Evolutionary conservation across 345 rosid species (phyloP).

Genomic region (Melaleuca alternifolia): DNA sequence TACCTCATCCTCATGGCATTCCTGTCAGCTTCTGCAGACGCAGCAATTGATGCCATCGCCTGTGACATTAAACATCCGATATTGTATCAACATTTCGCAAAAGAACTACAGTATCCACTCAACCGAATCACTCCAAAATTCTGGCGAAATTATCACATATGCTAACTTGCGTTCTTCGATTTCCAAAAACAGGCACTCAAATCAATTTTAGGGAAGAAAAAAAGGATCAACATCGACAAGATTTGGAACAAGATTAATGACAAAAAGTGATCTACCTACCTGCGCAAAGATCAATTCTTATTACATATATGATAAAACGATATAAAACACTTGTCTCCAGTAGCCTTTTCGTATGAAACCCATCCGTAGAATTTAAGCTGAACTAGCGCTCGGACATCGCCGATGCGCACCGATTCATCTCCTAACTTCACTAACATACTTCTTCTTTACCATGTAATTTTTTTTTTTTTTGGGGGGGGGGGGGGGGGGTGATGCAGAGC

Average conservation of each 20-base stretch:
- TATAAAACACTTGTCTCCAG: background rate
- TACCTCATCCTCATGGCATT: conserved; percentile 89
- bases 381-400: background rate
- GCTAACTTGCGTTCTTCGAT: background rate
- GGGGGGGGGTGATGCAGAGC: too few relatives aligned
- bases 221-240: background rate
- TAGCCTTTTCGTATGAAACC: background rate
- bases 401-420: background rate
- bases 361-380: background rate
- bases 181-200: background rate
- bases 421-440: background rate
- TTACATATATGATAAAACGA: background rate
- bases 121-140: background rate
- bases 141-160: accelerated
- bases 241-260: accelerated
- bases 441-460: background rate
- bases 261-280: background rate
- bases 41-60: conserved; percentile 98
- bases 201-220: background rate
- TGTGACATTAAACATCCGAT: conserved; percentile 7
- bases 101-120: background rate
- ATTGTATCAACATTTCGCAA: background rate
- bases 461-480: background rate
- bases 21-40: conserved; percentile 72
- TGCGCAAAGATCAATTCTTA: background rate